A percentile compares a stretch with the other conserved stretches of the same genome.
Evolutionary conservation across 2,329 filamentous ascomycete species (phyloP).

Genomic region (Paecilomyces sp.): DNA sequence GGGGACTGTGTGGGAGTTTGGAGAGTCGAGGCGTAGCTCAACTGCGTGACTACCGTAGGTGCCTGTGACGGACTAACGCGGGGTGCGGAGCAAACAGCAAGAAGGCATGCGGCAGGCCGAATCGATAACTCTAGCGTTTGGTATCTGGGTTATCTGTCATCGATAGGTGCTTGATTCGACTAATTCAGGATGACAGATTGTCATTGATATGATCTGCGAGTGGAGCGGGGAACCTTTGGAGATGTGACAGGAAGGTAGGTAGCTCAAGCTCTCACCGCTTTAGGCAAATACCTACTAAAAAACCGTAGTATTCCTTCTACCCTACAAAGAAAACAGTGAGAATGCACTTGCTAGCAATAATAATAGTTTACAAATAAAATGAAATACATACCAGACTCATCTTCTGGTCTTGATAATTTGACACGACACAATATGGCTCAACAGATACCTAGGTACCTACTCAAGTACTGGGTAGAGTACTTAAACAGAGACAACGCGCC

Average conservation of each 20-base stretch:
- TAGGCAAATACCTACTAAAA: not conserved
- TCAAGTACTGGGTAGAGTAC: not conserved
- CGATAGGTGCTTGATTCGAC: not conserved
- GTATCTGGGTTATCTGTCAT: not conserved
- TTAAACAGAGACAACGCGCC: not conserved
- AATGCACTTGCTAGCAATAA: not conserved
- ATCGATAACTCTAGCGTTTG: not conserved
- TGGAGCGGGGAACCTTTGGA: not conserved
- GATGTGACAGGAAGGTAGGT: not conserved
- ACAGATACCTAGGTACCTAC: not conserved
- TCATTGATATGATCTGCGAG: not conserved
- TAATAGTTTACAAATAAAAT: not conserved
- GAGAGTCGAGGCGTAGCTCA: not conserved
- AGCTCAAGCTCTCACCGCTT: not conserved
- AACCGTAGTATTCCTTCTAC: not conserved
- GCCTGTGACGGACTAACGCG: not conserved
- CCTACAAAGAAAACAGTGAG: not conserved
- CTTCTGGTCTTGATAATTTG: not conserved
- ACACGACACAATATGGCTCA: not conserved
- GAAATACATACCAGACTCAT: not conserved
- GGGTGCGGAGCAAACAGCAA: not conserved
- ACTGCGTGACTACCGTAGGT: not conserved
- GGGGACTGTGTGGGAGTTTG: not conserved
- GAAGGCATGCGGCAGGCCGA: not conserved
- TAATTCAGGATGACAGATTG: not conserved